Evolutionary conservation across 2,329 filamentous ascomycete species (phyloP), one percentile per base, ranked within the genome.

Genomic region (Curvularia sp.): DNA sequence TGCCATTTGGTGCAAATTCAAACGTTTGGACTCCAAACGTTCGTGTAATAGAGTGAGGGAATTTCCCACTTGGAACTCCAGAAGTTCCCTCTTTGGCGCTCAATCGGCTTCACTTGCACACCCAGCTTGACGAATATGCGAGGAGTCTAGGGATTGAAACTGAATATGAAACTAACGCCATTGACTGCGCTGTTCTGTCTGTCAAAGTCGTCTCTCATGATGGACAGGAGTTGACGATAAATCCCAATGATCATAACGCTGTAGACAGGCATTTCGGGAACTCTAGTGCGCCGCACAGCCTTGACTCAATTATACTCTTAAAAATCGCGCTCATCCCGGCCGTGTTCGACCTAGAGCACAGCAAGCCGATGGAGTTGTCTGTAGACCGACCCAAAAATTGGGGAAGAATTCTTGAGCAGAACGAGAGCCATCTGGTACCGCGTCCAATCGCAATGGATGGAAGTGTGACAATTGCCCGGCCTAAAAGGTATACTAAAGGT

Each of bases 311-410:
- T 8, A 51, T 23, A 42, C 27, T 51, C 42, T 30, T 51, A 19
- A 36, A 51, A 21, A 51, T 51, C n/a, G 38, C 49, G 39, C 49
- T 51, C 25, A 51, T 43, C 19, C 38, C 25, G 41, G 49, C 49
- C n/a, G n/a, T n/a, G n/a, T n/a, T n/a, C n/a, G n/a, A n/a, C n/a
- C n/a, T n/a, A n/a, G n/a, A n/a, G n/a, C n/a, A n/a, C n/a, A n/a
- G n/a, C n/a, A n/a, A n/a, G n/a, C n/a, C n/a, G n/a, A n/a, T n/a
- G n/a, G n/a, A n/a, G n/a, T n/a, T n/a, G n/a, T n/a, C n/a, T n/a
- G n/a, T n/a, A n/a, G n/a, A n/a, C n/a, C n/a, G n/a, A n/a, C n/a
- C n/a, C n/a, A n/a, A n/a, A n/a, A n/a, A n/a, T n/a, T n/a, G n/a
- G n/a, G n/a, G n/a, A n/a, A n/a, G n/a, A n/a, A n/a, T n/a, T n/a